Conservation (phyloP, 257 asterid species). For the Solanum habrochaites region DNA sequence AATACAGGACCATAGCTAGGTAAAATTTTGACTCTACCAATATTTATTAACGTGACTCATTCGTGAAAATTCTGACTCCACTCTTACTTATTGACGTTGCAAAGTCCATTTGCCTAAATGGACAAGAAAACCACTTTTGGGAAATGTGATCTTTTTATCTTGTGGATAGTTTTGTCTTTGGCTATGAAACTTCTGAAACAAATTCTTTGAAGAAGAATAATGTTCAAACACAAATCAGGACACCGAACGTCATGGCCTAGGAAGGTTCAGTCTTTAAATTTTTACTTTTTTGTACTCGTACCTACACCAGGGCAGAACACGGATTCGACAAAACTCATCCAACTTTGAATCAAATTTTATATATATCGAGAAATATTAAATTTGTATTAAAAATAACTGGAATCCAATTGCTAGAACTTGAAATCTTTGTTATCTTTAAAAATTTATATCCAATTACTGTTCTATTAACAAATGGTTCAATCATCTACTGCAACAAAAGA, state of each 20-base stretch:
- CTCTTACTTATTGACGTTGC: no score
- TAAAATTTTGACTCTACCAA: no score
- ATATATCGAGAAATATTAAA: background rate
- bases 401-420: background rate
- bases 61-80: no score
- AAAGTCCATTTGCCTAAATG: background rate
- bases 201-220: background rate
- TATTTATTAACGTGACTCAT: no score
- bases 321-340: background rate
- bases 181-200: background rate
- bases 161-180: background rate
- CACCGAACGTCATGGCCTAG: background rate
- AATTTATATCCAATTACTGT: no score
- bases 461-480: background rate
- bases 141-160: no score
- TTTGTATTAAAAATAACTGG: background rate
- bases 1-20: no score
- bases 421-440: background rate
- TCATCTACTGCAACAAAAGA: no score
- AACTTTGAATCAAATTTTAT: background rate
- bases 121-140: background rate
- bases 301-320: no score
- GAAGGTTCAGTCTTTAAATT: background rate
- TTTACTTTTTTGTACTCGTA: background rate
- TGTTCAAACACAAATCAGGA: background rate